A percentile compares a stretch with the other conserved stretches of the same genome.
These are phyloP conservation scores for Carex scoparia DNA, from an alignment of 176 grass and related monocot genomes.

Conservation along the genomic window DNA sequence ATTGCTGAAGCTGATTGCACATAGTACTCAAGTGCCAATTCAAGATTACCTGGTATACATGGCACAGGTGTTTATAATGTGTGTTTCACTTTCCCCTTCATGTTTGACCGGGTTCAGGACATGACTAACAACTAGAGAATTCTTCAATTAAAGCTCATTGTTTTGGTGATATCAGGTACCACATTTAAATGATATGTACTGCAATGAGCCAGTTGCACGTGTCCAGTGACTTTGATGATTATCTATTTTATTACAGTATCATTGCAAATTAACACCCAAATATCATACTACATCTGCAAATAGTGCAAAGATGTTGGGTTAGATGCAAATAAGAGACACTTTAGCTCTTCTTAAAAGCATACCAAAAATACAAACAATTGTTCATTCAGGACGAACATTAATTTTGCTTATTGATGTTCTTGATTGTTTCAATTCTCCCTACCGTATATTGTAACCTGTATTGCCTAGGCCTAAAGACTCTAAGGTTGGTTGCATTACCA, in stretches of 20 bases:
- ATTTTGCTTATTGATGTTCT: background rate
- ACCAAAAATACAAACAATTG: background rate
- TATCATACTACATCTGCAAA: background rate
- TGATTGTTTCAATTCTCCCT: background rate
- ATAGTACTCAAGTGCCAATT: conserved; percentile 89
- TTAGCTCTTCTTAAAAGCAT: background rate
- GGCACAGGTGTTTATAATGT: background rate
- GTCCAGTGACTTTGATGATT: background rate
- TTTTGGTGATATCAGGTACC: background rate
- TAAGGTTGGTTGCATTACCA: conserved; percentile 23
- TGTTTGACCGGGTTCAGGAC: background rate
- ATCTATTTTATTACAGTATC: background rate
- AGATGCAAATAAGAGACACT: background rate
- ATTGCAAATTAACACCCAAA: background rate
- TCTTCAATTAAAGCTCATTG: background rate
- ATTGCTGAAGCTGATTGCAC: conserved; percentile 79
- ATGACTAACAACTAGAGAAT: background rate
- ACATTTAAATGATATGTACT: background rate
- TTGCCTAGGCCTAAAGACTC: background rate
- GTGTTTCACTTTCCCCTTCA: background rate
- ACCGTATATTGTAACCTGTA: background rate
- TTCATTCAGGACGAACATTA: background rate
- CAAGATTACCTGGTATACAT: conserved; percentile 39
- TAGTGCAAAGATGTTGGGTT: background rate
- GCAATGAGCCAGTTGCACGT: background rate